Evolutionary conservation across 345 rosid genomes (phyloP).

Genomic region (Sisymbrium irio): DNA sequence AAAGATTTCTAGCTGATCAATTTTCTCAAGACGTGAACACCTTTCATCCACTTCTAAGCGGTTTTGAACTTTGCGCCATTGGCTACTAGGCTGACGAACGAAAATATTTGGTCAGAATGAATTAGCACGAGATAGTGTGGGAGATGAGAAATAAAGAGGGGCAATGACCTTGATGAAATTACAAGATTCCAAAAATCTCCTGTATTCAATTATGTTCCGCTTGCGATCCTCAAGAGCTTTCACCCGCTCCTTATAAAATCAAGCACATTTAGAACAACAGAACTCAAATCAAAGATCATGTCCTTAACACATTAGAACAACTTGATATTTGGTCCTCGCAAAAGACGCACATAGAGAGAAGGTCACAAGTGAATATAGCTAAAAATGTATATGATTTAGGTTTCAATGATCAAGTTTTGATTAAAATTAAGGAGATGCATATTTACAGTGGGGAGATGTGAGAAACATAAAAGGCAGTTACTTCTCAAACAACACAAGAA

Average conservation of each 20-base stretch:
- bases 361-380: neutral
- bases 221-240: constrained; percentile 78
- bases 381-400: neutral
- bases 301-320: neutral
- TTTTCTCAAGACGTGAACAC: constrained; percentile 84
- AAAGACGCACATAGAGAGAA: constrained; percentile 1
- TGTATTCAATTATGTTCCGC: constrained; percentile 64
- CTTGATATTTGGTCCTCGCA: constrained; percentile 3
- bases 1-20: constrained; percentile 83
- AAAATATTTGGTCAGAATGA: constrained; percentile 20
- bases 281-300: neutral
- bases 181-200: constrained; percentile 78
- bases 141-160: neutral
- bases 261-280: constrained; percentile 25
- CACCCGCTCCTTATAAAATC: constrained; percentile 59
- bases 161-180: constrained; percentile 78
- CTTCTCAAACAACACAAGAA: constrained; percentile 17
- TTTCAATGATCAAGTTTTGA: constrained; percentile 9
- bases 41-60: constrained; percentile 90
- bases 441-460: neutral
- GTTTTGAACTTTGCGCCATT: constrained; percentile 97
- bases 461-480: constrained; percentile 7
- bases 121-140: constrained; percentile 3
- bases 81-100: constrained; percentile 67
- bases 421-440: neutral